These are phyloP conservation scores for Hygrophila difformis DNA, from an alignment of 257 asterid genomes.

Conservation along the genomic window DNA sequence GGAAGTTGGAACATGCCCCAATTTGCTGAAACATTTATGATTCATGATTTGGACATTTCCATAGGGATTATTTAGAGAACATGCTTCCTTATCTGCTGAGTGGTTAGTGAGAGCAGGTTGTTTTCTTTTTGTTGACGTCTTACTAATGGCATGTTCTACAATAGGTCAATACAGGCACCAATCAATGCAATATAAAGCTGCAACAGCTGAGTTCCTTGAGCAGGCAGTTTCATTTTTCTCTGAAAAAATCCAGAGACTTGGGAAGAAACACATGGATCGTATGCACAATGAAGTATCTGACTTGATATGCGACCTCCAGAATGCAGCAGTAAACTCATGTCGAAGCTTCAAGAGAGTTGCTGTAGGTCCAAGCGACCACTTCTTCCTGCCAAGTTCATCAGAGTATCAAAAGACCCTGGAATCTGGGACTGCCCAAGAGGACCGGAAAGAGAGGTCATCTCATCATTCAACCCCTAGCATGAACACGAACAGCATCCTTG, in stretches of 20 bases:
- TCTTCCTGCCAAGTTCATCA: constrained; percentile 68
- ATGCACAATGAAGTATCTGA: constrained; percentile 48
- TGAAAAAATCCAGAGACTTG: constrained; percentile 45
- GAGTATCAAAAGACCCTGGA: constrained; percentile 37
- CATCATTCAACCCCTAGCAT: constrained; percentile 41
- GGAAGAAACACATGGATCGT: constrained; percentile 41
- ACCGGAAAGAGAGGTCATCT: constrained; percentile 50
- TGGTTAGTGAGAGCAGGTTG: neutral
- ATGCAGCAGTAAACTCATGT: constrained; percentile 75
- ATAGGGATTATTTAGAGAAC: neutral
- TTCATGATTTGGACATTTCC: neutral
- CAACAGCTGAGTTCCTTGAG: constrained; percentile 52
- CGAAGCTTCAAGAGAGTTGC: constrained; percentile 81
- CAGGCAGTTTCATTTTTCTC: constrained; percentile 49
- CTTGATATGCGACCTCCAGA: constrained; percentile 83
- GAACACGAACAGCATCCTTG: constrained; percentile 71
- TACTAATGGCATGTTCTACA: constrained; percentile 4
- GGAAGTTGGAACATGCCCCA: neutral
- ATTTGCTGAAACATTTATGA: neutral
- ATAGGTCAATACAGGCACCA: constrained; percentile 50
- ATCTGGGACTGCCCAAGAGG: constrained; percentile 29
- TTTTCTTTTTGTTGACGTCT: neutral
- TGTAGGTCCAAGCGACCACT: constrained; percentile 66
- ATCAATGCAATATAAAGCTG: constrained; percentile 40
- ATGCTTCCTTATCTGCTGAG: neutral